Evolutionary conservation across 306 rosid genomes (phyloP).

Genomic region (Medicago arabica): DNA sequence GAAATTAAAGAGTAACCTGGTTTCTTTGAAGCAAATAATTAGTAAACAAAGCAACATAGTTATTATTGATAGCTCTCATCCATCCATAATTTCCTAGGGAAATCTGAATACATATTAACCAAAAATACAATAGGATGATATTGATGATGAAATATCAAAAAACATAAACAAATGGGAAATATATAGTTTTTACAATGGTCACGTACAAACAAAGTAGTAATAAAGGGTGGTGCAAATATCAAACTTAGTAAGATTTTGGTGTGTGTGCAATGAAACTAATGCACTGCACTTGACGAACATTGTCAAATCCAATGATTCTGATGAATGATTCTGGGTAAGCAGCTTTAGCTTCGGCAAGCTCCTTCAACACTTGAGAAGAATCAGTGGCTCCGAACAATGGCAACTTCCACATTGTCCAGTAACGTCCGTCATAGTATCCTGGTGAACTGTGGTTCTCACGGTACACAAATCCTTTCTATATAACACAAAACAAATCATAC

Average conservation of each 20-base stretch:
- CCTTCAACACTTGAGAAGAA: constrained; percentile 54
- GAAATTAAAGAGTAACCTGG: neutral
- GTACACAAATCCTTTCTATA: constrained; percentile 54
- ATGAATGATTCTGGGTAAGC: constrained; percentile 52
- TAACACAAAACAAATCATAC: neutral
- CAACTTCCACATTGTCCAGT: constrained; percentile 96
- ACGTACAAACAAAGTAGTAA: constrained; percentile 37
- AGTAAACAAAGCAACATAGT: constrained; percentile 18
- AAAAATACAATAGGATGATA: constrained; percentile 35
- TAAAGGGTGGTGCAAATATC: neutral
- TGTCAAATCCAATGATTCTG: constrained; percentile 91
- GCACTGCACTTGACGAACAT: constrained; percentile 79
- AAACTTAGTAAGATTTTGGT: constrained; percentile 44
- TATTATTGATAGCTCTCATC: constrained; percentile 48
- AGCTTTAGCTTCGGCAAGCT: constrained; percentile 56
- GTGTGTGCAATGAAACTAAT: constrained; percentile 85
- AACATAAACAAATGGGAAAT: constrained; percentile 28
- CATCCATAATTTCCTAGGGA: constrained; percentile 47
- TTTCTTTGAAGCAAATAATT: neutral
- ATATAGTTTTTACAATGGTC: constrained; percentile 36
- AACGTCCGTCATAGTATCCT: constrained; percentile 88
- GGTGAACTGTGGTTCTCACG: constrained; percentile 70
- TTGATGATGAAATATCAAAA: constrained; percentile 24
- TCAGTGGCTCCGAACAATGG: constrained; percentile 90
- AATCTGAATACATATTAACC: constrained; percentile 42